Conservation (phyloP, 1,139 yeast species). For the Zygosaccharomyces sapae region DNA sequence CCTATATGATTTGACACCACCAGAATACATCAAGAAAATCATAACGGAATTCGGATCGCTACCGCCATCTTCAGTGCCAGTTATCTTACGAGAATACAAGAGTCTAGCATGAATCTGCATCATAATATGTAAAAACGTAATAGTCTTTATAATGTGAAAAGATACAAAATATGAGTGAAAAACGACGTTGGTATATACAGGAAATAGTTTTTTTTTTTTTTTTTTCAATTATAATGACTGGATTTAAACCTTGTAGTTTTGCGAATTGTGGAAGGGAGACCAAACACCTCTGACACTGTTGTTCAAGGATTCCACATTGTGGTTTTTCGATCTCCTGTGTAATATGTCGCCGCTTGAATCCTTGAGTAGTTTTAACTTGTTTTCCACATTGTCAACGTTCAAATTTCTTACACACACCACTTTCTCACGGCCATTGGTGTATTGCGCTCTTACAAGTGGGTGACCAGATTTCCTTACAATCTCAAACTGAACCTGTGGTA, state of each 20-base stretch:
- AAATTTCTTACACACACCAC: slow-evolving; percentile 62
- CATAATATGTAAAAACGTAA: neutral
- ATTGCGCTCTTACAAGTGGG: slow-evolving; percentile 71
- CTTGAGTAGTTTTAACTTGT: slow-evolving; percentile 51
- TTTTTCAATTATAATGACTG: too few relatives aligned
- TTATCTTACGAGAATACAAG: slow-evolving; percentile 87
- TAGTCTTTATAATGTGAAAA: neutral
- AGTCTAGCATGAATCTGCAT: slow-evolving; percentile 29
- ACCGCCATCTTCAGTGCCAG: slow-evolving; percentile 97
- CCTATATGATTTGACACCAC: slow-evolving; percentile 92
- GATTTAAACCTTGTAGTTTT: slow-evolving; percentile 59
- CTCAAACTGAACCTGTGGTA: slow-evolving; percentile 69
- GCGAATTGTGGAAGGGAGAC: slow-evolving; percentile 87
- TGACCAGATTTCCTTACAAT: slow-evolving; percentile 72
- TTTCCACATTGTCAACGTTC: slow-evolving; percentile 49
- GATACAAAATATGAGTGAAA: neutral
- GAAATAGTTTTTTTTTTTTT: neutral
- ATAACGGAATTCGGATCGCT: slow-evolving; percentile 94
- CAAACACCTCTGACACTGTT: slow-evolving; percentile 92
- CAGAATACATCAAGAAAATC: slow-evolving; percentile 87
- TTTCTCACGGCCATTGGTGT: slow-evolving; percentile 46
- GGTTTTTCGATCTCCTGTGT: slow-evolving; percentile 55
- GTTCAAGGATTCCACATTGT: slow-evolving; percentile 74
- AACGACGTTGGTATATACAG: slow-evolving; percentile 1
- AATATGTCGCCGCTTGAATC: slow-evolving; percentile 59